phyloP scores from a whole-genome alignment of 2,329 filamentous ascomycete species.

The Ophiocordyceps camponoti-rufipedis region DNA sequence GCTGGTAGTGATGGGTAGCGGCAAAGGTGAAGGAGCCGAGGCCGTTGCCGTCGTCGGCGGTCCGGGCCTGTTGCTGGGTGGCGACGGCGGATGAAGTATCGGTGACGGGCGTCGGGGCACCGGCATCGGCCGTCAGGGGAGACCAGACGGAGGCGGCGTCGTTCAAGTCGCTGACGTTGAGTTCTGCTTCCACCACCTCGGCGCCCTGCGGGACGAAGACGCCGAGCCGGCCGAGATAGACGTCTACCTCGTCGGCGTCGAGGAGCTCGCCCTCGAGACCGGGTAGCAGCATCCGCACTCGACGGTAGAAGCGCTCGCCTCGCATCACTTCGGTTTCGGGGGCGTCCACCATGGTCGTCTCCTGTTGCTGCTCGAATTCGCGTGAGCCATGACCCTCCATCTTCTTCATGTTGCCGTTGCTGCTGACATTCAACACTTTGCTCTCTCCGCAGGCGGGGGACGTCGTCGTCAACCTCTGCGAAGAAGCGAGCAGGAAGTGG shows the following conservation, averaged over 20 bases:
- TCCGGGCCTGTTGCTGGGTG: background rate
- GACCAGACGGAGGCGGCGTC: background rate
- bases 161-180: conserved; percentile 25
- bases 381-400: no score
- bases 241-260: conserved; percentile 59
- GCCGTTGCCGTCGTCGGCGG: background rate
- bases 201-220: conserved; percentile 41
- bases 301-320: conserved; percentile 23
- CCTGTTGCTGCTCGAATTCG: no score
- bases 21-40: no score
- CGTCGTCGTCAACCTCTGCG: background rate
- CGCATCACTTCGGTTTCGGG: conserved; percentile 18
- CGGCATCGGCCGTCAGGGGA: background rate
- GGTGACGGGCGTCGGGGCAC: background rate
- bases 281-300: conserved; percentile 33
- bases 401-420: background rate
- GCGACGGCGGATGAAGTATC: background rate
- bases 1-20: no score
- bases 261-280: conserved; percentile 61
- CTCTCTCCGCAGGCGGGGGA: background rate
- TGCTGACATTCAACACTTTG: background rate
- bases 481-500: background rate
- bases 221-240: conserved; percentile 47
- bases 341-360: conserved; percentile 3
- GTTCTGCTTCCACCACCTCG: conserved; percentile 41